These are phyloP conservation scores for Calonectria pauciramosa DNA, from an alignment of 2,329 filamentous ascomycete species.

Conservation along the genomic window DNA sequence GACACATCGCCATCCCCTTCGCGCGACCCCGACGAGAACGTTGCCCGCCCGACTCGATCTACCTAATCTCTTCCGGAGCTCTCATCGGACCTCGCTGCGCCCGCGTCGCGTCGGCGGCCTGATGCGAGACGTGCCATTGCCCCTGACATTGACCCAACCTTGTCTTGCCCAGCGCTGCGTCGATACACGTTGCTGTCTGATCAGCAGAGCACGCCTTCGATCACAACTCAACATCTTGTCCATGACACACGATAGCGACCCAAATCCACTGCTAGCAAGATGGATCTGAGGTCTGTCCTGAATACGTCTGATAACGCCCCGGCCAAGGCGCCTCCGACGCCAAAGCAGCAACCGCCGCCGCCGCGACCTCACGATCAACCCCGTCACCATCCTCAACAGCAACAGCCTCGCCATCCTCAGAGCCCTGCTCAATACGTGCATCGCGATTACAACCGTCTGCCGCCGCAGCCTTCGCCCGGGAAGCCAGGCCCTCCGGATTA, in stretches of 20 bases:
- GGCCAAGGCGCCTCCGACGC: conserved; percentile 50
- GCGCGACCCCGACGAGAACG: conserved; percentile 39
- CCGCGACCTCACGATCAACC: conserved; percentile 49
- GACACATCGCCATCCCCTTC: conserved; percentile 40
- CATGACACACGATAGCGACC: conserved; percentile 8
- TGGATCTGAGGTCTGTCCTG: conserved; percentile 69
- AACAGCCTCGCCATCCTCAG: conserved; percentile 53
- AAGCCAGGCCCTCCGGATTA: conserved; percentile 63
- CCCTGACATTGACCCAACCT: conserved; percentile 37
- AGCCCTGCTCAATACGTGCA: conserved; percentile 60
- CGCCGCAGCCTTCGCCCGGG: conserved; percentile 64
- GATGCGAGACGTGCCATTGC: conserved; percentile 34
- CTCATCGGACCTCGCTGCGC: conserved; percentile 21
- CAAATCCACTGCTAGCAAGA: conserved; percentile 38
- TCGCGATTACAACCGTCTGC: conserved; percentile 64
- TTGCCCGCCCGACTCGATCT: conserved; percentile 12
- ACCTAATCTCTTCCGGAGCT: background rate
- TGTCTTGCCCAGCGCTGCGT: conserved; percentile 34
- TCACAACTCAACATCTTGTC: conserved; percentile 9
- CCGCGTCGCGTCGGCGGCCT: conserved; percentile 40
- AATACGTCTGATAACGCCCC: conserved; percentile 64
- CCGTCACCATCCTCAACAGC: conserved; percentile 48
- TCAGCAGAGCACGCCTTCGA: conserved; percentile 31
- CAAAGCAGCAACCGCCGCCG: conserved; percentile 50
- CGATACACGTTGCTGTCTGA: conserved; percentile 31